Percentiles rank a stretch among this genome's conserved stretches.
phyloP scores from a whole-genome alignment of 768 basidiomycete genomes.

The Rossbeevera mucosa region DNA sequence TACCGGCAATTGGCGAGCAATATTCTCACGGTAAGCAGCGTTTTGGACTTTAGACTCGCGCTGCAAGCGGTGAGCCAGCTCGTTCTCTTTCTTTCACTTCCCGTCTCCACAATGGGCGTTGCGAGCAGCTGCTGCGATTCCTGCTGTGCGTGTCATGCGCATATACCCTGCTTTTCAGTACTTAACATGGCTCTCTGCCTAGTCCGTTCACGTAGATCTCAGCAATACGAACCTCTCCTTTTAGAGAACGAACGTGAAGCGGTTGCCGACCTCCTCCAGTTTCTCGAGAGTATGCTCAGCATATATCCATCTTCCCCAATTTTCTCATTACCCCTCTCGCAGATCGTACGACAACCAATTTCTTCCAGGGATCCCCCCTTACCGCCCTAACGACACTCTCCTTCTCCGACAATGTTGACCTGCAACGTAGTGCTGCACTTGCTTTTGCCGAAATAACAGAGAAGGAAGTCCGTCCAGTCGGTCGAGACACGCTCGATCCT shows the following conservation, averaged over 20 bases:
- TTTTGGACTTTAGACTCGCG: conserved; percentile 13
- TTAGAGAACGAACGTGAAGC: conserved; percentile 95
- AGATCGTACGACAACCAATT: conserved; percentile 97
- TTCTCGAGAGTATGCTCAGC: conserved; percentile 80
- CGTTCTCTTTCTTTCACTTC: background rate
- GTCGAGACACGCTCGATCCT: conserved; percentile 95
- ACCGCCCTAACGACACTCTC: conserved; percentile 93
- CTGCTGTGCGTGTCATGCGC: conserved; percentile 55
- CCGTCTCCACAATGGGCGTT: conserved; percentile 55
- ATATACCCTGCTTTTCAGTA: conserved; percentile 1
- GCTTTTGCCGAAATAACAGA: conserved; percentile 99
- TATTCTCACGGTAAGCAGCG: conserved; percentile 23
- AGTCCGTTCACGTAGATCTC: conserved; percentile 82
- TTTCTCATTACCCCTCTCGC: background rate
- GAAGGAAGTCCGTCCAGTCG: conserved; percentile 96
- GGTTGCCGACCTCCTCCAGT: conserved; percentile 95
- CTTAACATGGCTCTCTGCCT: conserved; percentile 22
- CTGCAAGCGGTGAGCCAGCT: conserved; percentile 8
- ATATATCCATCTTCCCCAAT: conserved; percentile 1
- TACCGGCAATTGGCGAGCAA: conserved; percentile 18
- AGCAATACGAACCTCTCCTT: conserved; percentile 81
- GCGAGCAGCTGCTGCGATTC: conserved; percentile 78
- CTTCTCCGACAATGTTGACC: conserved; percentile 98
- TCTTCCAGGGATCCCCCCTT: conserved; percentile 92
- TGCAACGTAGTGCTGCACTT: conserved; percentile 95